These are phyloP conservation scores for Puya raimondii DNA, from an alignment of 176 grass and related monocot genomes.

Conservation along the genomic window DNA sequence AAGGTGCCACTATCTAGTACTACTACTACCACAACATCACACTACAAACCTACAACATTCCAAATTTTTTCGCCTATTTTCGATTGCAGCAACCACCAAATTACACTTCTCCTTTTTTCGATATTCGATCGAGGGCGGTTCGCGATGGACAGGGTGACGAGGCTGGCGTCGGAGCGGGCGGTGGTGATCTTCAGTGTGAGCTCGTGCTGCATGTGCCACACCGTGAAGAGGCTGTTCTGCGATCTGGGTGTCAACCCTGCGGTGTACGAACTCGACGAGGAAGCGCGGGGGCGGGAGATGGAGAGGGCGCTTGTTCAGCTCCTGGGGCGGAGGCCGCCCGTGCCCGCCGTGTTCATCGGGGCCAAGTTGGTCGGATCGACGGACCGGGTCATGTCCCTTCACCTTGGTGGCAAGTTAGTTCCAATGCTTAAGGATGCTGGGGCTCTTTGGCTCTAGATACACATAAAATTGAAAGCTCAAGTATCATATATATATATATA, in stretches of 20 bases:
- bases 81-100: too few species aligned
- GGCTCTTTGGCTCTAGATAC: constrained; percentile 26
- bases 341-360: constrained; percentile 36
- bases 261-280: constrained; percentile 53
- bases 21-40: too few species aligned
- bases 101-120: too few species aligned
- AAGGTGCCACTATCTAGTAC: too few species aligned
- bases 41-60: too few species aligned
- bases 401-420: constrained; percentile 28
- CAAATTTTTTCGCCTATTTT: too few species aligned
- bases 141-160: constrained; percentile 44
- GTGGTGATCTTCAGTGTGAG: constrained; percentile 58
- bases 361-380: constrained; percentile 27
- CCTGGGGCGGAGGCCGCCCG: constrained; percentile 20
- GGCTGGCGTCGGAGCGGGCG: constrained; percentile 47
- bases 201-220: constrained; percentile 53
- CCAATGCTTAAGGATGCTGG: constrained; percentile 28
- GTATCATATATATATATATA: too few species aligned
- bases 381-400: constrained; percentile 29
- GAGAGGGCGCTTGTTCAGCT: constrained; percentile 38
- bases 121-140: too few species aligned
- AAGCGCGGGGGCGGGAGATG: constrained; percentile 41
- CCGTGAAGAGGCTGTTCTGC: constrained; percentile 42
- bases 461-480: constrained; percentile 11
- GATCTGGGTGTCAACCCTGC: constrained; percentile 39